A percentile compares a stretch with the other conserved stretches of the same genome.
Conservation (phyloP, 148 eudicot species). For the Persicaria maculosa region DNA sequence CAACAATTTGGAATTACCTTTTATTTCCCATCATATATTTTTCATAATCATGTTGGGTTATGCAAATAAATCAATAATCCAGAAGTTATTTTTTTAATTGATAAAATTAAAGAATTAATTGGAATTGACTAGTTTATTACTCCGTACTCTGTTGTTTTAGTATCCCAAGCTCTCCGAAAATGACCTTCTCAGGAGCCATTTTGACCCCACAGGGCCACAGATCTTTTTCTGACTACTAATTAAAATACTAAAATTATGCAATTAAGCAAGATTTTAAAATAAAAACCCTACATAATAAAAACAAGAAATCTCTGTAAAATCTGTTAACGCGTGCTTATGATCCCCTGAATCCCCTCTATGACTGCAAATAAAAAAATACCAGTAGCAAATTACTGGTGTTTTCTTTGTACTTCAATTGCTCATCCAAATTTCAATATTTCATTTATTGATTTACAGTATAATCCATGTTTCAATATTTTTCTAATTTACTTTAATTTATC, state of each 20-base stretch:
- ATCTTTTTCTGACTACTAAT: neutral
- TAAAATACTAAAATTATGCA: neutral
- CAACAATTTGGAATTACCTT: neutral
- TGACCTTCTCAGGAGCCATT: constrained; percentile 7
- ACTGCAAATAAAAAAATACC: neutral
- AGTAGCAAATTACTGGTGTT: too few relatives aligned
- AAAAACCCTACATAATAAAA: neutral
- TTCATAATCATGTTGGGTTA: neutral
- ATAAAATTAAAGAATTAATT: neutral
- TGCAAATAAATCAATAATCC: neutral
- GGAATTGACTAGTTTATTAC: neutral
- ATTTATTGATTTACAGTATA: neutral
- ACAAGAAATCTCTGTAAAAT: constrained; percentile 6
- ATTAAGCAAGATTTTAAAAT: neutral
- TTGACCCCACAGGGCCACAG: neutral
- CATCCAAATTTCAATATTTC: neutral
- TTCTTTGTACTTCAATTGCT: neutral
- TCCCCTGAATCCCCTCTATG: constrained; percentile 1
- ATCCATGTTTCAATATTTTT: too few relatives aligned
- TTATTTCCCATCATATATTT: neutral
- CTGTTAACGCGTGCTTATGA: neutral
- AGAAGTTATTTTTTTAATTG: too few relatives aligned
- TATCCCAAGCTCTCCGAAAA: constrained; percentile 3
- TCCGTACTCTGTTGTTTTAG: neutral
- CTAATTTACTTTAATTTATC: too few relatives aligned